Conservation (phyloP, 257 asterid species). For the Paraleonurus japonicus region DNA sequence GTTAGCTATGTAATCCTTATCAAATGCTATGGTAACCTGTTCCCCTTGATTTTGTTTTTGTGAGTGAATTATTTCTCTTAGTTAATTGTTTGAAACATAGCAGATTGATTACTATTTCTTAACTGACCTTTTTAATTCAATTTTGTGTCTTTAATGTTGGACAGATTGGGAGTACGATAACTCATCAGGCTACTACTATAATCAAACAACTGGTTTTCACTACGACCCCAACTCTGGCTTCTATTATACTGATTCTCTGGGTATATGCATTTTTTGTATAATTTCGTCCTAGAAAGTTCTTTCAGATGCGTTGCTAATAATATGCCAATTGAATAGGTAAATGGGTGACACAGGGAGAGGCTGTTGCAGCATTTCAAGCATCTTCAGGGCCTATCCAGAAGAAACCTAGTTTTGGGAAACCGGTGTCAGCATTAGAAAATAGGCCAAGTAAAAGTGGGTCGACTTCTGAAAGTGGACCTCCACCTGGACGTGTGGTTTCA, state of each 20-base stretch:
- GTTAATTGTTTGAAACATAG: not conserved
- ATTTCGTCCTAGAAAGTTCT: not conserved
- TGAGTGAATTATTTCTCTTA: not conserved
- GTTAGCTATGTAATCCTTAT: not conserved
- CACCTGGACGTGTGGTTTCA: slow-evolving; percentile 77
- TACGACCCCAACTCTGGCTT: slow-evolving; percentile 95
- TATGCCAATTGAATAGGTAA: slow-evolving; percentile 50
- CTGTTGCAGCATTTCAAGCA: slow-evolving; percentile 54
- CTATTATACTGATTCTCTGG: slow-evolving; percentile 85
- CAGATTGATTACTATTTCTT: not conserved
- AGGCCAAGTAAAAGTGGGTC: slow-evolving; percentile 41
- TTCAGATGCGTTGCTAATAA: not conserved
- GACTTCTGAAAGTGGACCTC: slow-evolving; percentile 54
- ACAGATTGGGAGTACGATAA: slow-evolving; percentile 86
- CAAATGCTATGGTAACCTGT: not conserved
- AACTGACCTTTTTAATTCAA: not conserved
- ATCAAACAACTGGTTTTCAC: slow-evolving; percentile 53
- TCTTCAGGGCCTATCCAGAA: slow-evolving; percentile 49
- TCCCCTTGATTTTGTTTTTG: not conserved
- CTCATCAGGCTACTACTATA: slow-evolving; percentile 81
- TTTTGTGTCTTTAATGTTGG: not conserved
- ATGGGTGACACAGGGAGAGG: slow-evolving; percentile 92
- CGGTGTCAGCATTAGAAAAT: slow-evolving; percentile 32
- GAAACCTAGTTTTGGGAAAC: slow-evolving; percentile 48
- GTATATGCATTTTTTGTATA: slow-evolving; percentile 36